Conservation (phyloP, 148 eudicot genomes). For the Fallopia convolvulus region DNA sequence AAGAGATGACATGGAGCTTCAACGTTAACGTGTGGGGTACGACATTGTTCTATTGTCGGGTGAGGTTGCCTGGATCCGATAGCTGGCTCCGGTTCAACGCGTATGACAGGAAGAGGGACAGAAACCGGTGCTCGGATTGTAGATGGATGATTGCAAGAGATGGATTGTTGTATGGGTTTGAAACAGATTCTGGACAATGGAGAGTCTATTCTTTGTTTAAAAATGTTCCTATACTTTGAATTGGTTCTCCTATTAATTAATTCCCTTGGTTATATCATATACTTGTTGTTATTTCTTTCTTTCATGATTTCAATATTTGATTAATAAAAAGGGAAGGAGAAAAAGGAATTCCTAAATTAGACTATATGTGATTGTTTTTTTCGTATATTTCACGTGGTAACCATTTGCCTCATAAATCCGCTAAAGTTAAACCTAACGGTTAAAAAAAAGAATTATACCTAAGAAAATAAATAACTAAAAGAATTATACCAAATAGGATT, state of each 20-base stretch:
- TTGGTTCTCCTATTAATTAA: background rate
- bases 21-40: conserved; percentile 20
- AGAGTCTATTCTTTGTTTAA: background rate
- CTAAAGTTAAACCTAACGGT: too few species aligned
- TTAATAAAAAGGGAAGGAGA: too few species aligned
- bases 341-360: too few species aligned
- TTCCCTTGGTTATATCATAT: too few species aligned
- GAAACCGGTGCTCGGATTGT: conserved; percentile 14
- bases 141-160: conserved; percentile 24
- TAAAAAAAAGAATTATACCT: too few species aligned
- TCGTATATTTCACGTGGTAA: too few species aligned
- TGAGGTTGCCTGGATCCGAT: conserved; percentile 14
- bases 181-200: background rate
- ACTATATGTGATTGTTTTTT: too few species aligned
- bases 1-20: conserved; percentile 18
- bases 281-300: background rate
- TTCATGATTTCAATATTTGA: too few species aligned
- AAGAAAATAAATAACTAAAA: too few species aligned
- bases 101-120: conserved; percentile 14
- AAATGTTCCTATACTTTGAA: background rate
- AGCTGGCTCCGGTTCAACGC: conserved; percentile 21
- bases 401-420: too few species aligned
- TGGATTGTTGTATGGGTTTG: conserved; percentile 9
- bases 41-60: conserved; percentile 25
- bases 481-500: too few species aligned